phyloP scores from a whole-genome alignment of 2,329 filamentous ascomycete species.

The Plenodomus tracheiphilus region DNA sequence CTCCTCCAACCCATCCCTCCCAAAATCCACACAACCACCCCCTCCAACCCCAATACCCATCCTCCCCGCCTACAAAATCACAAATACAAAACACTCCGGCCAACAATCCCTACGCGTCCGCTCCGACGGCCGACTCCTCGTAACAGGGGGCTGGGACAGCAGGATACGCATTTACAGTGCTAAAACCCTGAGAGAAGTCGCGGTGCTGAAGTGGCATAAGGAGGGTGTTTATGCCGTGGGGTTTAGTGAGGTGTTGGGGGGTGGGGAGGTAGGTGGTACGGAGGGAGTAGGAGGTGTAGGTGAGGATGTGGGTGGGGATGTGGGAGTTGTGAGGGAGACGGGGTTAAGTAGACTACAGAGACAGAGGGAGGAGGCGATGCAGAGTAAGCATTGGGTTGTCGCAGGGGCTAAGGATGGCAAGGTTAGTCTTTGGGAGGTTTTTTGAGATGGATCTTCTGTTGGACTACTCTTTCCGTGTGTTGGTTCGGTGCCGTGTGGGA shows the following conservation, averaged over 20 bases:
- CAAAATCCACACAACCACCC: conserved; percentile 9
- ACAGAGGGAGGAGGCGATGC: conserved; percentile 58
- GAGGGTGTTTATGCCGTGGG: conserved; percentile 81
- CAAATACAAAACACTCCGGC: conserved; percentile 85
- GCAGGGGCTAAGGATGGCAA: conserved; percentile 94
- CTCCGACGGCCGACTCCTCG: conserved; percentile 79
- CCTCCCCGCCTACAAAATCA: conserved; percentile 58
- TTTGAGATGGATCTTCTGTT: conserved; percentile 46
- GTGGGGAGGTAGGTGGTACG: conserved; percentile 1
- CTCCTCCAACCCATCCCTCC: conserved; percentile 10
- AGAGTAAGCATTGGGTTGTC: conserved; percentile 81
- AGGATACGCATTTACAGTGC: conserved; percentile 78
- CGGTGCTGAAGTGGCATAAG: conserved; percentile 92
- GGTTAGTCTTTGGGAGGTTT: conserved; percentile 94
- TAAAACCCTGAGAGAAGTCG: conserved; percentile 82
- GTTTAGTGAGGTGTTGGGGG: conserved; percentile 59
- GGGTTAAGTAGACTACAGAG: conserved; percentile 31
- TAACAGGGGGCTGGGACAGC: conserved; percentile 91
- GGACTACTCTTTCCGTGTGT: background rate
- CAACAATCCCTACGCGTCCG: conserved; percentile 81
- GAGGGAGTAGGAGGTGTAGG: background rate
- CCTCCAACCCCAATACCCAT: conserved; percentile 4
- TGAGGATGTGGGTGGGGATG: background rate
- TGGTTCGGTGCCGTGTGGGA: no score
- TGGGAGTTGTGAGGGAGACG: conserved; percentile 9